A percentile compares a stretch with the other conserved stretches of the same genome.
These are phyloP conservation scores for Cornus kousa DNA, from an alignment of 148 eudicot genomes.

Conservation along the genomic window DNA sequence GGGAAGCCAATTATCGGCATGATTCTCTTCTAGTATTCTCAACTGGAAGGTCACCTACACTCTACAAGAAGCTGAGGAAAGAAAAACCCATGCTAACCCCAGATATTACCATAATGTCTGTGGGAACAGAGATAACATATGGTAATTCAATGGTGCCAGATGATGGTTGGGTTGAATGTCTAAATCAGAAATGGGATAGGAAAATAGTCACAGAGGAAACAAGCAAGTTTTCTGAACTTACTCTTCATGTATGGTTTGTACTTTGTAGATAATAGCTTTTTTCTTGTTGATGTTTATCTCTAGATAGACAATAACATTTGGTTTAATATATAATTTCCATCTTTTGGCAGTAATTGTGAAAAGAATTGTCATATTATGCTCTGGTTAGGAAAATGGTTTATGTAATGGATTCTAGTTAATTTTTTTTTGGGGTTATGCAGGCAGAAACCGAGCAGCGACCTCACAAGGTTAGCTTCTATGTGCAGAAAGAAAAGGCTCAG, in stretches of 20 bases:
- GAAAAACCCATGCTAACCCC: constrained; percentile 77
- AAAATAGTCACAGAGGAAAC: constrained; percentile 51
- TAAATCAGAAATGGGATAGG: constrained; percentile 67
- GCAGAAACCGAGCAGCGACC: constrained; percentile 63
- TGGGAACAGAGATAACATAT: constrained; percentile 78
- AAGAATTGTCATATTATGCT: not conserved
- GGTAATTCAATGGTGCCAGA: constrained; percentile 69
- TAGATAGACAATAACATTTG: not conserved
- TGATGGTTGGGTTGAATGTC: constrained; percentile 54
- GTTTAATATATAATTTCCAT: not conserved
- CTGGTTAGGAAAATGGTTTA: not conserved
- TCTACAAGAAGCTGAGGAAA: constrained; percentile 61
- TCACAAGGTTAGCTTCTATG: constrained; percentile 68
- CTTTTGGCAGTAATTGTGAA: not conserved
- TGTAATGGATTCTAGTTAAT: not conserved
- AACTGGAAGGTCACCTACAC: constrained; percentile 66
- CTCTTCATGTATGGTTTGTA: constrained; percentile 49
- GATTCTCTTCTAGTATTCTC: constrained; percentile 74
- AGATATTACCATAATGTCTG: constrained; percentile 71
- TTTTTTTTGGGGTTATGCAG: constrained; percentile 33
- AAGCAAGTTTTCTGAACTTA: constrained; percentile 54
- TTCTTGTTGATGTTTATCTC: not conserved
- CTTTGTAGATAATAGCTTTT: not conserved
- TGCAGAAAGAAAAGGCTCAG: constrained; percentile 61
- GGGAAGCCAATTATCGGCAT: constrained; percentile 68